Percentiles rank a stretch among this genome's conserved stretches.
phyloP scores from a whole-genome alignment of 345 rosid species.

The Gossypium ekmanianum region DNA sequence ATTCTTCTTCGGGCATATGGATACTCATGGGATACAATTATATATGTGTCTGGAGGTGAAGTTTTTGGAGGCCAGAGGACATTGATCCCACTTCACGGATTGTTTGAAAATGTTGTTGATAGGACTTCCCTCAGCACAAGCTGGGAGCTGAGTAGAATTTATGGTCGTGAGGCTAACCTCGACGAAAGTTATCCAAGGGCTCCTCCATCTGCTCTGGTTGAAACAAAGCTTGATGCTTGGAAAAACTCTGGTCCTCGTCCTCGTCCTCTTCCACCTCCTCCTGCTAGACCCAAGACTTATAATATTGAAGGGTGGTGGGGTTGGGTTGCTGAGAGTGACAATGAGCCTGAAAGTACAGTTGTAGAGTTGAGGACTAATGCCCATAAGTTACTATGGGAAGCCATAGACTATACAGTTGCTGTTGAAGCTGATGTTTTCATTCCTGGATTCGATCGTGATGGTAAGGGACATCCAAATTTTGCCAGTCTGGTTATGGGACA shows the following conservation, averaged over 20 bases:
- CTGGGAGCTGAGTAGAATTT: conserved; percentile 87
- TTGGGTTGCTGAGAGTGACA: conserved; percentile 99
- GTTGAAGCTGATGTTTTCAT: conserved; percentile 84
- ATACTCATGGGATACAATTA: conserved; percentile 78
- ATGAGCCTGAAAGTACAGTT: conserved; percentile 95
- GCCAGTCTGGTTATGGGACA: conserved; percentile 96
- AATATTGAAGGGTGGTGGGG: conserved; percentile 99
- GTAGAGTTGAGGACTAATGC: conserved; percentile 95
- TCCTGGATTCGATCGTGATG: conserved; percentile 51
- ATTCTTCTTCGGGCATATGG: conserved; percentile 94
- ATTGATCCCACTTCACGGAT: conserved; percentile 75
- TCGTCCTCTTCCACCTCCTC: conserved; percentile 97
- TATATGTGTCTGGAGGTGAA: conserved; percentile 92
- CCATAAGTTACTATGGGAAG: conserved; percentile 94
- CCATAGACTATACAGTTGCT: conserved; percentile 74
- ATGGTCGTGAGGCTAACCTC: conserved; percentile 77
- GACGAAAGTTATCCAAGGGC: conserved; percentile 36
- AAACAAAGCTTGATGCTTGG: conserved; percentile 55
- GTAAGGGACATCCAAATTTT: conserved; percentile 90
- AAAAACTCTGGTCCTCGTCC: conserved; percentile 74
- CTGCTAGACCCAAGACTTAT: conserved; percentile 80
- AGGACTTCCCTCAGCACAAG: conserved; percentile 11
- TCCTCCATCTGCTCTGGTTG: conserved; percentile 50
- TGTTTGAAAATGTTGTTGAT: conserved; percentile 90
- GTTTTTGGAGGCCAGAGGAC: conserved; percentile 95